Percentiles rank a stretch among this genome's conserved stretches.
These are phyloP conservation scores for Sporothrix mexicana DNA, from an alignment of 2,329 filamentous ascomycete species.

Conservation along the genomic window DNA sequence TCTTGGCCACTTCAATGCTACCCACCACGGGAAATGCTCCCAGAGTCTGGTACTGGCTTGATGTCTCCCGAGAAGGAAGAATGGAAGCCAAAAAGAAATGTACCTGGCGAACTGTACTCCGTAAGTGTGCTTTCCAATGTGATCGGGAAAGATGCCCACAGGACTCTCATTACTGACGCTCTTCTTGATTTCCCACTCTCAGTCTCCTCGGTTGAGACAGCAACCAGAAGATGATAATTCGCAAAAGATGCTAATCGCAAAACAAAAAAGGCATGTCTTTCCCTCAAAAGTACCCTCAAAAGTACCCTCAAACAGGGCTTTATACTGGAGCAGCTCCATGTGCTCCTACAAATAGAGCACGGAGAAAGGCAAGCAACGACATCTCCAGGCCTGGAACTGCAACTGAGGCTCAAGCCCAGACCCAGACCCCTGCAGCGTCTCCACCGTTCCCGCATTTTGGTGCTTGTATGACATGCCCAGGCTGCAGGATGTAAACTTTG, in stretches of 20 bases:
- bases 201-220: too few relatives aligned
- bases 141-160: too few relatives aligned
- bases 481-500: background rate
- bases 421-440: constrained; percentile 13
- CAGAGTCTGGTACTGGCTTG: constrained; percentile 3
- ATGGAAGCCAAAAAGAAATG: background rate
- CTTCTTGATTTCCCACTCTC: too few relatives aligned
- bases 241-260: background rate
- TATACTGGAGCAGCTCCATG: background rate
- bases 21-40: background rate
- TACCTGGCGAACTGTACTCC: background rate
- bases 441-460: constrained; percentile 18
- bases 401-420: background rate
- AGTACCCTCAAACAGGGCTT: background rate
- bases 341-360: background rate
- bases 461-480: constrained; percentile 4
- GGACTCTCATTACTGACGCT: too few relatives aligned
- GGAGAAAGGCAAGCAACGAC: background rate
- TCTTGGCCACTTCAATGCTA: constrained; percentile 13
- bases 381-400: constrained; percentile 19
- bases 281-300: background rate
- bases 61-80: background rate
- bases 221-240: background rate
- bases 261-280: background rate
- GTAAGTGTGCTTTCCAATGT: background rate